Percentiles rank a stretch among this genome's conserved stretches.
These are phyloP conservation scores for Heterobasidion occidentale DNA, from an alignment of 1,284 basidiomycete genomes.

Conservation along the genomic window DNA sequence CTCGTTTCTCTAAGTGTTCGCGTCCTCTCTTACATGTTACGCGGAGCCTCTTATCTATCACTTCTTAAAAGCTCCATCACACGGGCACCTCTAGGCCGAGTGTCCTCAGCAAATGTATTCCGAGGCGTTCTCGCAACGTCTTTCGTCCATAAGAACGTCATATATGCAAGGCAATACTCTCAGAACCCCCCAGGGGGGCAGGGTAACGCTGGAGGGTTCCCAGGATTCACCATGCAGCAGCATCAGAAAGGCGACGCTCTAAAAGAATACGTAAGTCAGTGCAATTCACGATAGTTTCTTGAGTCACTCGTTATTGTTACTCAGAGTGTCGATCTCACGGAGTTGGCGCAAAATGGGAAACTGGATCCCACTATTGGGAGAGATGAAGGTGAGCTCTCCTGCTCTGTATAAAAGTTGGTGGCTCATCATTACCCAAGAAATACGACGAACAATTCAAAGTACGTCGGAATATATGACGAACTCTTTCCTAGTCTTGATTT, in stretches of 20 bases:
- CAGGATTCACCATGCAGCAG: slow-evolving; percentile 49
- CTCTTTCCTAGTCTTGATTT: neutral
- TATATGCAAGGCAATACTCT: slow-evolving; percentile 20
- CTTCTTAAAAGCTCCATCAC: neutral
- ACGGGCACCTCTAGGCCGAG: neutral
- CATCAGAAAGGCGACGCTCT: slow-evolving; percentile 73
- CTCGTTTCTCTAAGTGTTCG: neutral
- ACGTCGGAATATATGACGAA: slow-evolving; percentile 16
- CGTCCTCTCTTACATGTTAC: slow-evolving; percentile 5
- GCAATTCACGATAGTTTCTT: neutral
- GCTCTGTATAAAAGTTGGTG: neutral
- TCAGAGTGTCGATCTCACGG: slow-evolving; percentile 78
- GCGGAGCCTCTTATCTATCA: neutral
- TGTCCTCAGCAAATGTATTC: neutral
- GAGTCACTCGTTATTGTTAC: neutral
- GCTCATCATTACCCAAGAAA: slow-evolving; percentile 45
- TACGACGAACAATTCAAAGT: slow-evolving; percentile 87
- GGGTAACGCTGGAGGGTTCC: slow-evolving; percentile 43
- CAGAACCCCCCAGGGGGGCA: slow-evolving; percentile 26
- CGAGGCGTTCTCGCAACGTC: neutral
- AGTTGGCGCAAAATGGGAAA: slow-evolving; percentile 77
- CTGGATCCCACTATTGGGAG: slow-evolving; percentile 87
- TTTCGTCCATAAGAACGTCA: neutral
- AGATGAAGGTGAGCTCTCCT: slow-evolving; percentile 55
- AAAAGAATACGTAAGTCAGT: slow-evolving; percentile 68